phyloP scores from a whole-genome alignment of 768 basidiomycete genomes.

The Suillus variegatus region DNA sequence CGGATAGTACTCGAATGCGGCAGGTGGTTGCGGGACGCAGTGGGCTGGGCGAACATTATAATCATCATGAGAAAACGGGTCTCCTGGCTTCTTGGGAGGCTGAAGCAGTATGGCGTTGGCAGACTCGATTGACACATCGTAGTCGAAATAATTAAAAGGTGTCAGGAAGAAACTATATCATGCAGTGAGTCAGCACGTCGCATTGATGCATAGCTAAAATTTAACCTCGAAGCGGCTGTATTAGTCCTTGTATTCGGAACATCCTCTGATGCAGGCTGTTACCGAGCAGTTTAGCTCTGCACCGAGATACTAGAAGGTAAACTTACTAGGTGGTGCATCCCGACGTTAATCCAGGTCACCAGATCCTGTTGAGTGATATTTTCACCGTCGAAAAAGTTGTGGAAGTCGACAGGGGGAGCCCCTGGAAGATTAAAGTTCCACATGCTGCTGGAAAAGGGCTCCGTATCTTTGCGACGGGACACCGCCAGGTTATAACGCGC shows the following conservation, averaged over 20 bases:
- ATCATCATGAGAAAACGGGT: constrained; percentile 46
- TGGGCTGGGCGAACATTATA: constrained; percentile 48
- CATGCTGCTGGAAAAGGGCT: constrained; percentile 55
- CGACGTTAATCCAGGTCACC: constrained; percentile 67
- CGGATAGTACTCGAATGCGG: constrained; percentile 42
- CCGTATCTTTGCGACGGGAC: constrained; percentile 60
- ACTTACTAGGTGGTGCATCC: constrained; percentile 62
- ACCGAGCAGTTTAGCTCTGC: background rate
- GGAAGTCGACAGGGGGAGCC: constrained; percentile 54
- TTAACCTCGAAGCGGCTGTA: constrained; percentile 54
- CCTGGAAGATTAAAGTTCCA: constrained; percentile 70
- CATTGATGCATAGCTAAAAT: background rate
- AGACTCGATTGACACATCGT: constrained; percentile 62
- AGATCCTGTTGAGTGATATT: constrained; percentile 64
- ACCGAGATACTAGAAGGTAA: background rate
- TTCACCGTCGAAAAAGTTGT: constrained; percentile 66
- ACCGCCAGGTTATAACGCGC: constrained; percentile 64
- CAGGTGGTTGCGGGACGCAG: constrained; percentile 39
- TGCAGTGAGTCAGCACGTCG: background rate
- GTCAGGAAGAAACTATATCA: constrained; percentile 52
- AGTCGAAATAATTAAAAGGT: constrained; percentile 67
- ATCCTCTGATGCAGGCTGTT: constrained; percentile 63
- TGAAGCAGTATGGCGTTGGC: constrained; percentile 52
- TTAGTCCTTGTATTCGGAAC: constrained; percentile 61
- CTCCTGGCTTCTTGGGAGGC: constrained; percentile 38